Percentiles rank a stretch among this genome's conserved stretches.
Conservation (phyloP, 176 grass and related monocot species). For the Triticum urartu region DNA sequence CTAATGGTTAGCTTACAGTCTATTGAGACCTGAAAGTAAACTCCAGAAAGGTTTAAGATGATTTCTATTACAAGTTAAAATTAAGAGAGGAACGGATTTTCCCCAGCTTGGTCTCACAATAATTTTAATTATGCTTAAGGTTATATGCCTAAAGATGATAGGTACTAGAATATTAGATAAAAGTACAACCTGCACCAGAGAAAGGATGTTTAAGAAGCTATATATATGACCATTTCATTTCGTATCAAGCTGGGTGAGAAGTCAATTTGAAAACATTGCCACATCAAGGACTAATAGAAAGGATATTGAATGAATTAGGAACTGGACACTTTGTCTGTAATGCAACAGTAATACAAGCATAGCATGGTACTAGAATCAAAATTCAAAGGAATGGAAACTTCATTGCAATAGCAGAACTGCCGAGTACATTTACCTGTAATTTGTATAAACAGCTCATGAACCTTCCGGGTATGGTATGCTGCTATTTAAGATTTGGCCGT, state of each 20-base stretch:
- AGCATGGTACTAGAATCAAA: neutral
- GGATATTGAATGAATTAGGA: neutral
- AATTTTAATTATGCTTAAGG: too few species aligned
- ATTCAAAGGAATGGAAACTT: neutral
- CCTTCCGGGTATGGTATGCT: neutral
- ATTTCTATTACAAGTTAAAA: neutral
- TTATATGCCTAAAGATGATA: too few species aligned
- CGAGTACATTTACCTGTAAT: conserved; percentile 15
- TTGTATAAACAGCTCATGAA: neutral
- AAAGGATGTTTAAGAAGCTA: neutral
- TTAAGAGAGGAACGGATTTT: neutral
- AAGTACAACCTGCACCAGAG: neutral
- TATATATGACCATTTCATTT: neutral
- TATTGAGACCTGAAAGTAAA: neutral
- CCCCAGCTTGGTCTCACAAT: neutral
- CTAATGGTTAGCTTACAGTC: neutral
- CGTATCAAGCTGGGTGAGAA: neutral
- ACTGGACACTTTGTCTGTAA: neutral
- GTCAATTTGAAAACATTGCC: neutral
- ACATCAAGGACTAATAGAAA: neutral
- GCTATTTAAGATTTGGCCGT: neutral
- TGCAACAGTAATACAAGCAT: neutral
- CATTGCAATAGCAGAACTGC: neutral
- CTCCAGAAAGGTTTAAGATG: neutral
- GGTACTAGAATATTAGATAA: neutral